phyloP scores from a whole-genome alignment of 1,284 basidiomycete genomes.

The Cerrena zonata region DNA sequence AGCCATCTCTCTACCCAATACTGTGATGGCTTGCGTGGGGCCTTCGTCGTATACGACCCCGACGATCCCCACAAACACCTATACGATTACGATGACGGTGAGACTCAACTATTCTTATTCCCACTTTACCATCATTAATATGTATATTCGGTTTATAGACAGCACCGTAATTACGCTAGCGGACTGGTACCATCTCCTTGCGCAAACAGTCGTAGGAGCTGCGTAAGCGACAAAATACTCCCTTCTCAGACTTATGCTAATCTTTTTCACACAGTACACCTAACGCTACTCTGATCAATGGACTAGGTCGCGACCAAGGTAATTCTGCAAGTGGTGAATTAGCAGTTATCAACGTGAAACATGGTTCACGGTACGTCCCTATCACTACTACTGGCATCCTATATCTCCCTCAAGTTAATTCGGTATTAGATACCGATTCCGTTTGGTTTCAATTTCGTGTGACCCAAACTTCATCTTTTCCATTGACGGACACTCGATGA shows the following conservation, averaged over 20 bases:
- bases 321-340: slow-evolving; percentile 17
- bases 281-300: slow-evolving; percentile 46
- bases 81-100: slow-evolving; percentile 43
- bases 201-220: slow-evolving; percentile 3
- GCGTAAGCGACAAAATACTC: slow-evolving; percentile 10
- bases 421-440: slow-evolving; percentile 23
- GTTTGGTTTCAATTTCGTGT: too few species aligned
- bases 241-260: background rate
- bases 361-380: slow-evolving; percentile 27
- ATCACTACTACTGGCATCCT: background rate
- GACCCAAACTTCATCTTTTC: slow-evolving; percentile 27
- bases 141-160: slow-evolving; percentile 11
- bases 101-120: background rate
- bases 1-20: too few species aligned
- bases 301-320: slow-evolving; percentile 29
- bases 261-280: background rate
- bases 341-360: slow-evolving; percentile 27
- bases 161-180: slow-evolving; percentile 22
- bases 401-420: slow-evolving; percentile 3
- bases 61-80: slow-evolving; percentile 32
- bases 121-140: slow-evolving; percentile 4
- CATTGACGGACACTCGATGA: slow-evolving; percentile 31
- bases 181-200: slow-evolving; percentile 22
- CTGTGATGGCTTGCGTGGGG: too few species aligned
- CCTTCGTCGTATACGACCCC: too few species aligned